These are phyloP conservation scores for Aspergillus coremiiformis DNA, from an alignment of 495 filamentous ascomycete species.

Conservation along the genomic window DNA sequence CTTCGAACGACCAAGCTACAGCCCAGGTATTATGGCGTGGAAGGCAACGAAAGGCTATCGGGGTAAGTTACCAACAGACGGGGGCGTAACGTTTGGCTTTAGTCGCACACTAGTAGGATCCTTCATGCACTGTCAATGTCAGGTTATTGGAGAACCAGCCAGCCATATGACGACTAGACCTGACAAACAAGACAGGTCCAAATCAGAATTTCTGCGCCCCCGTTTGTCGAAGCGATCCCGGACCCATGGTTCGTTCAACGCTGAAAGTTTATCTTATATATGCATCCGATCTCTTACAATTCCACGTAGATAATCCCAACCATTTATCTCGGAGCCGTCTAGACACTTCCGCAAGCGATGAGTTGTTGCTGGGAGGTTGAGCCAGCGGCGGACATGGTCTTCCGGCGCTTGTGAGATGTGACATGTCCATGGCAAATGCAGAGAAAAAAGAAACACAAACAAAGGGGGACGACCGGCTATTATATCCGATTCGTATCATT, in stretches of 20 bases:
- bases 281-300: no score
- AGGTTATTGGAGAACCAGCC: neutral
- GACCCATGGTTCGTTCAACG: neutral
- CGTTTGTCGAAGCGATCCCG: neutral
- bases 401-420: neutral
- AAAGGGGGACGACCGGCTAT: neutral
- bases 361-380: no score
- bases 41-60: neutral
- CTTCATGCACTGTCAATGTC: neutral
- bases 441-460: neutral
- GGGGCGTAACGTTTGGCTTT: neutral
- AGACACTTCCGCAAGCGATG: no score
- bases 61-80: neutral
- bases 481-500: neutral
- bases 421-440: no score
- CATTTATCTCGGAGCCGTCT: no score
- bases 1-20: neutral
- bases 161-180: conserved; percentile 1
- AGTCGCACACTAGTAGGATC: neutral
- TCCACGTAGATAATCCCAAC: no score
- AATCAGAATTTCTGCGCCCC: neutral
- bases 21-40: neutral
- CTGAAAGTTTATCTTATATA: neutral
- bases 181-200: neutral
- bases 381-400: neutral